Conservation (phyloP, 164 flowering plant species). For the Paratinospora sagittata region DNA sequence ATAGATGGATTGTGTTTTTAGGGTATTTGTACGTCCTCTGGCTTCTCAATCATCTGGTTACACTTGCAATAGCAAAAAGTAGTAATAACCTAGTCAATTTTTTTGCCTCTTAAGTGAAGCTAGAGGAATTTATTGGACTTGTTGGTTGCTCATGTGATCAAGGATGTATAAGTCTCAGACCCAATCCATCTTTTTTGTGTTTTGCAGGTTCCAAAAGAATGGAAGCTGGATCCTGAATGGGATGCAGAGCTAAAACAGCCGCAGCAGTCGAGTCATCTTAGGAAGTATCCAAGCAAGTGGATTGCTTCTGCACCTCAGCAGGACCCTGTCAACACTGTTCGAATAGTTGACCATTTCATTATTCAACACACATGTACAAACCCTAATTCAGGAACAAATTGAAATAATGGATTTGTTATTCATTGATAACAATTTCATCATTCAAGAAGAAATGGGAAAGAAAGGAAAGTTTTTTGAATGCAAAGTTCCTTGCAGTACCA, state of each 20-base stretch:
- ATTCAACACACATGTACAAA: slow-evolving; percentile 33
- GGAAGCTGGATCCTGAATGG: slow-evolving; percentile 93
- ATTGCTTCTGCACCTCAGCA: slow-evolving; percentile 55
- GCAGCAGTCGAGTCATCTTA: slow-evolving; percentile 48
- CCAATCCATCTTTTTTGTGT: not conserved
- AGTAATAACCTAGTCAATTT: too few species aligned
- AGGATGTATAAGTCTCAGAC: too few species aligned
- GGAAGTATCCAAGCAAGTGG: slow-evolving; percentile 90
- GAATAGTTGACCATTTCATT: slow-evolving; percentile 81
- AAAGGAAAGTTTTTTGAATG: not conserved
- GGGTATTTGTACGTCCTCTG: too few species aligned
- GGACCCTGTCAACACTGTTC: slow-evolving; percentile 74
- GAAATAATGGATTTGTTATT: slow-evolving; percentile 22
- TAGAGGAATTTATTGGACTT: too few species aligned
- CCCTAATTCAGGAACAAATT: slow-evolving; percentile 10
- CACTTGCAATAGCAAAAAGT: too few species aligned
- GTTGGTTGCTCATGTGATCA: not conserved
- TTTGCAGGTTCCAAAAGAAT: slow-evolving; percentile 90
- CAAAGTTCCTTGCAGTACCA: not conserved
- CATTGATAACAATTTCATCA: slow-evolving; percentile 20
- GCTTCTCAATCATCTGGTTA: too few species aligned
- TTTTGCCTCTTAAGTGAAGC: too few species aligned
- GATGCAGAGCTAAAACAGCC: slow-evolving; percentile 59
- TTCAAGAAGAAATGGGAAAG: slow-evolving; percentile 7
- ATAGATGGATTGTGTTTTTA: too few species aligned